These are phyloP conservation scores for Parietichytrium sp. DNA, from an alignment of 108 stramenopile species.

Conservation along the genomic window DNA sequence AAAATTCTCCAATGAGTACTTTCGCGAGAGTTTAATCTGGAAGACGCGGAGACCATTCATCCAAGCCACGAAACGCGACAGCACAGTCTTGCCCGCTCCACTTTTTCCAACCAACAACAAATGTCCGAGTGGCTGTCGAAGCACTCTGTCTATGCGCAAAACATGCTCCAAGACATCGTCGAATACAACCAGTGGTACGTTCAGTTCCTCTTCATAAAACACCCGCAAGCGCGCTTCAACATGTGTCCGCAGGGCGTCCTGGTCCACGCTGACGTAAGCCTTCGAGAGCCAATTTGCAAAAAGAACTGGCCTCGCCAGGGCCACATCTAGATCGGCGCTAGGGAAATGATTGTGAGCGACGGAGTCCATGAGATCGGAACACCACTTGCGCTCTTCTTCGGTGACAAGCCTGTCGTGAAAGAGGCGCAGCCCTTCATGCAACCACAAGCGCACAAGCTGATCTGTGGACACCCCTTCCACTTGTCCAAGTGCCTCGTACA, in stretches of 20 bases:
- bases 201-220: slow-evolving; percentile 97
- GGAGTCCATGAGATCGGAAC: slow-evolving; percentile 69
- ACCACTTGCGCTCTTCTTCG: slow-evolving; percentile 84
- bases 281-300: slow-evolving; percentile 89
- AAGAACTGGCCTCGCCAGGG: slow-evolving; percentile 81
- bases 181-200: slow-evolving; percentile 92
- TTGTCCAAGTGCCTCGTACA: slow-evolving; percentile 81
- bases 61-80: slow-evolving; percentile 85
- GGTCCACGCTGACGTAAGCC: slow-evolving; percentile 73
- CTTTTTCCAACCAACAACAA: slow-evolving; percentile 86
- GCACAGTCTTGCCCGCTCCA: slow-evolving; percentile 88
- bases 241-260: slow-evolving; percentile 79
- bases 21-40: slow-evolving; percentile 83
- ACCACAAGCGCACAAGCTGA: slow-evolving; percentile 91
- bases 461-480: slow-evolving; percentile 65
- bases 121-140: slow-evolving; percentile 65
- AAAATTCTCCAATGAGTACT: slow-evolving; percentile 90
- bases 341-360: slow-evolving; percentile 73
- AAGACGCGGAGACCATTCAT: slow-evolving; percentile 95
- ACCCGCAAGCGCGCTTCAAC: slow-evolving; percentile 79
- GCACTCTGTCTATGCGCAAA: slow-evolving; percentile 65
- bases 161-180: slow-evolving; percentile 68
- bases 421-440: slow-evolving; percentile 91
- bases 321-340: slow-evolving; percentile 73
- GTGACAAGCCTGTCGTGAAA: slow-evolving; percentile 91